Evolutionary conservation across 441 rosid genomes (phyloP), one percentile per base, ranked within the genome.

Genomic region (Cnidoscolus chayamansa): DNA sequence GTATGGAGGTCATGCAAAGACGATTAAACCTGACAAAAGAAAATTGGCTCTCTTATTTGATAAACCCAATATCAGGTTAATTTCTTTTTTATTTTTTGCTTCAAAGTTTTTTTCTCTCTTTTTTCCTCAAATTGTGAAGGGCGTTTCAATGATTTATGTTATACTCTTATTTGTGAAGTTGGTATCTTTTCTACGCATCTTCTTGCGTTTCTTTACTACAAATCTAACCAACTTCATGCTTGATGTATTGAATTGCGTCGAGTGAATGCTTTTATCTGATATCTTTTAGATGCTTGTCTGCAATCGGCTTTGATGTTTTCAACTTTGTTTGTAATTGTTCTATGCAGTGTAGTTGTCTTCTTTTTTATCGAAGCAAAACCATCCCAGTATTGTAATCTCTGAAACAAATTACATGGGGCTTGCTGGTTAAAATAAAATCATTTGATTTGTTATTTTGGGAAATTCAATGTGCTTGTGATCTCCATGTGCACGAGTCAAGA

Each of bases 1-100:
- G 70, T 86, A 84, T 80, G 91, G 91, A 79, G 99, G 99, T 65
- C 99, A 95, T 71, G 88, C 98, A 0, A 87, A 91, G 82, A 95
- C 98, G 1, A 78, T 95, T 61, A 90, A 84, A 76, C 99, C 99
- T 12, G 98, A 93, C 80, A 95, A 93, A 77, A 86, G 96, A 77
- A 91, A 90, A 72, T 74, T 95, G 78, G 99, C 93, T 15, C 83
- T 88, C 77, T 83, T 93, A 67, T 90, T 92, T 25, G 99, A 92
- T 78, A 88, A 77, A 61, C 95, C 90, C 15, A 76, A 71, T 72
- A 87, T 84, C 83, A 85, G 99, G 98, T 67, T 62, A 63, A 58
- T 47, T 43, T 67, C 43, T 50, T 59, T 67, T 50, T 50, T n/a
- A 49, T 49, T 53, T 64, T 71, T 48, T 51, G 62, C 9, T 56